Conservation (phyloP, 2,329 filamentous ascomycete species). For the Epicoccum sorghinum region DNA sequence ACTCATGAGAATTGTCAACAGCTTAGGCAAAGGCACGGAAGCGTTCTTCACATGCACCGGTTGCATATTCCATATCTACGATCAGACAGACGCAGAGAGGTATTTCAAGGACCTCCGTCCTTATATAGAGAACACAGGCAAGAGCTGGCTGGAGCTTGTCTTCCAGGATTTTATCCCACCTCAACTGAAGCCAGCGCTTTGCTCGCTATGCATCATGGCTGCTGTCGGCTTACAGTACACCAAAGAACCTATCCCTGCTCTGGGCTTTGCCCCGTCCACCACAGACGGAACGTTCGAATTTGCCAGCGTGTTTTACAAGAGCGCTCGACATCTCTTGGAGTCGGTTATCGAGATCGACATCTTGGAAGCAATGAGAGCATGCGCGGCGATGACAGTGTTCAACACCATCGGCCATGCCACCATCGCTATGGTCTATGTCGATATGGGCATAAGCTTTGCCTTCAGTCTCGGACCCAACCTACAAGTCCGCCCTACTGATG, state of each 20-base stretch:
- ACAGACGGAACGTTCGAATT: neutral
- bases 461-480: neutral
- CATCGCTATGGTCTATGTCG: neutral
- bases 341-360: neutral
- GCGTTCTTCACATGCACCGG: neutral
- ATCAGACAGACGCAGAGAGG: neutral
- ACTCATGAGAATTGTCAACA: neutral
- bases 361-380: neutral
- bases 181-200: neutral
- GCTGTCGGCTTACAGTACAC: neutral
- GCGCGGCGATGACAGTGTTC: neutral
- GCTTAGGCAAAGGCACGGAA: neutral
- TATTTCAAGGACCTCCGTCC: neutral
- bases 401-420: neutral
- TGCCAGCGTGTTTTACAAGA: neutral
- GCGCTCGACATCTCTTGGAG: neutral
- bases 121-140: neutral
- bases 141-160: neutral
- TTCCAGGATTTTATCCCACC: neutral
- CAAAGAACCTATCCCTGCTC: neutral
- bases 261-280: neutral
- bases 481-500: neutral
- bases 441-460: neutral
- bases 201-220: neutral
- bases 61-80: neutral